These are phyloP conservation scores for Taiwanofungus camphoratus DNA, from an alignment of 1,284 basidiomycete species.

Conservation along the genomic window DNA sequence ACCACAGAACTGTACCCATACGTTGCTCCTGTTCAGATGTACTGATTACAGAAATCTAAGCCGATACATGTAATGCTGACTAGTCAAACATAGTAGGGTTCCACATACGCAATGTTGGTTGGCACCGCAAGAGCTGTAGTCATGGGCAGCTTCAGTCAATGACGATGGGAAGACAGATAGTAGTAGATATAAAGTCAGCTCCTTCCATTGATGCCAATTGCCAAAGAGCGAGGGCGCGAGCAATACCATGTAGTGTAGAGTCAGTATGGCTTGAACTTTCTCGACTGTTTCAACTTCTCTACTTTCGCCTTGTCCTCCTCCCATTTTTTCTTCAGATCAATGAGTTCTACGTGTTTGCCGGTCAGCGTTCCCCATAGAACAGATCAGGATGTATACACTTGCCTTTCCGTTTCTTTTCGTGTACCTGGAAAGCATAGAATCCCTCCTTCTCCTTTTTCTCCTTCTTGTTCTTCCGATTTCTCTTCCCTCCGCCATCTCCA, in stretches of 20 bases:
- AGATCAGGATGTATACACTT: constrained; percentile 21
- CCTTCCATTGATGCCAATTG: no score
- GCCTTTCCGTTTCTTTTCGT: constrained; percentile 85
- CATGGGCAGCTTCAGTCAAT: no score
- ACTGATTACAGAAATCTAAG: no score
- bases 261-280: constrained; percentile 83
- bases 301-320: constrained; percentile 86
- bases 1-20: constrained; percentile 4
- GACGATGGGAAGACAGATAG: no score
- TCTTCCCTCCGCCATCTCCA: constrained; percentile 10
- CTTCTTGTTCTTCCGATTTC: constrained; percentile 45
- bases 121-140: no score
- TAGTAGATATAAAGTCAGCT: no score
- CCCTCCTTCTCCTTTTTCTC: constrained; percentile 65
- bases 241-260: no score
- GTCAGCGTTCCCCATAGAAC: constrained; percentile 3
- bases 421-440: constrained; percentile 86
- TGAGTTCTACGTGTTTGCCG: constrained; percentile 56
- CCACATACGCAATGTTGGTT: no score
- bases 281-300: constrained; percentile 72
- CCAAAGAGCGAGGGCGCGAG: no score
- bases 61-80: no score
- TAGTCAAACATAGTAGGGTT: no score
- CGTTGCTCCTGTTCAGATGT: no score
- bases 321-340: constrained; percentile 77